Conservation (phyloP, 2,329 filamentous ascomycete genomes). For the Hymenoscyphus infarciens region DNA sequence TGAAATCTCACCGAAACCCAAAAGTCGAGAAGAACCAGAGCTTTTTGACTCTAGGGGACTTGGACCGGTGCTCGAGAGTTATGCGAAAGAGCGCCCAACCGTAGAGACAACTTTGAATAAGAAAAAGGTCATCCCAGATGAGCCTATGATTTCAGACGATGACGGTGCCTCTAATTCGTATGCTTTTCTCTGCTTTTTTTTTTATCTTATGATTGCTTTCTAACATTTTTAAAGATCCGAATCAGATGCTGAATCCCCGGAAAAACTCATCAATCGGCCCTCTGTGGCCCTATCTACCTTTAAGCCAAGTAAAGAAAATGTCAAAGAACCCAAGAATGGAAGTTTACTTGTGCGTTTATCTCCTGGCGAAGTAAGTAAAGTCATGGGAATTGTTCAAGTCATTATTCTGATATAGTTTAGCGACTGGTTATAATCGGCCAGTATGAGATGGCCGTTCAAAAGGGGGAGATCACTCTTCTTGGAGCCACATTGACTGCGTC, state of each 20-base stretch:
- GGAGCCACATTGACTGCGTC: conserved; percentile 58
- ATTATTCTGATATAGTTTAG: conserved; percentile 37
- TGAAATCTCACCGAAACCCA: neutral
- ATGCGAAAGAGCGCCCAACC: neutral
- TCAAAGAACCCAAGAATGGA: conserved; percentile 39
- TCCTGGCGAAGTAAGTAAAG: conserved; percentile 46
- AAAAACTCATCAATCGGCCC: conserved; percentile 21
- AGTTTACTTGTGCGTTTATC: conserved; percentile 42
- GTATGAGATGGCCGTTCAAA: conserved; percentile 59
- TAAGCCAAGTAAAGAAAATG: conserved; percentile 43
- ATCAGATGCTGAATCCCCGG: conserved; percentile 26
- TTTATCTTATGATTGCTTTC: conserved; percentile 27
- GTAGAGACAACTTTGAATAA: neutral
- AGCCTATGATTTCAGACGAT: conserved; percentile 9
- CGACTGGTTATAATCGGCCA: conserved; percentile 63
- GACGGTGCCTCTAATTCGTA: conserved; percentile 18
- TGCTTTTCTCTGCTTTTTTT: neutral
- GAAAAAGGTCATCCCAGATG: neutral
- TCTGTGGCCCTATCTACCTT: conserved; percentile 46
- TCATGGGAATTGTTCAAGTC: neutral
- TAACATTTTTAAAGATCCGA: conserved; percentile 28
- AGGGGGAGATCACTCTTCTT: conserved; percentile 61
- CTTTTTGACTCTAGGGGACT: neutral
- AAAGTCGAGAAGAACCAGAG: neutral
- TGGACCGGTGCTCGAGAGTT: neutral